A percentile compares a stretch with the other conserved stretches of the same genome.
These are phyloP conservation scores for Spirogloea muscicola DNA, from an alignment of 139 green algal species.

Conservation along the genomic window DNA sequence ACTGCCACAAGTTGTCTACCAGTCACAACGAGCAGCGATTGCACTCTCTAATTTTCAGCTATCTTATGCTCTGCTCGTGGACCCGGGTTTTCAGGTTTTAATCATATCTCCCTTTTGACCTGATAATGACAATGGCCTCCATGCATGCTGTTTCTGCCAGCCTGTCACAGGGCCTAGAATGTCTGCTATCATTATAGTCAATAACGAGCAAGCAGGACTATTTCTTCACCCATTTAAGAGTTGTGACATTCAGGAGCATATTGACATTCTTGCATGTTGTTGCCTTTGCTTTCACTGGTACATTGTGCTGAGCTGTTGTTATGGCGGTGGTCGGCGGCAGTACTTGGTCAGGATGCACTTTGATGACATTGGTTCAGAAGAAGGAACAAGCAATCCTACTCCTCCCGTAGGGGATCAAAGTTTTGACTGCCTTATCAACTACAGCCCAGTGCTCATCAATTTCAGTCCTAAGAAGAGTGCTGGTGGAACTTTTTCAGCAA, in stretches of 20 bases:
- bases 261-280: background rate
- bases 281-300: background rate
- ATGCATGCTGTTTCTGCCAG: background rate
- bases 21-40: background rate
- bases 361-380: background rate
- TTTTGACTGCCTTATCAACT: slow-evolving; percentile 1
- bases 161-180: background rate
- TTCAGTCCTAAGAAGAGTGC: background rate
- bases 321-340: background rate
- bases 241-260: too few relatives aligned
- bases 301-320: background rate
- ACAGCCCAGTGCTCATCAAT: background rate
- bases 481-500: background rate
- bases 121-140: too few relatives aligned
- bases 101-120: too few relatives aligned
- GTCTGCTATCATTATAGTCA: background rate
- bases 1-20: background rate
- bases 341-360: slow-evolving; percentile 28
- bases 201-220: too few relatives aligned
- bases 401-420: background rate
- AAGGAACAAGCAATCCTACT: background rate
- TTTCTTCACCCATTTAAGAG: too few relatives aligned
- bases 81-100: background rate
- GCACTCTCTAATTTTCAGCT: background rate
- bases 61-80: background rate